These are phyloP conservation scores for Mallotus nudiflorus DNA, from an alignment of 345 rosid species.

Conservation along the genomic window DNA sequence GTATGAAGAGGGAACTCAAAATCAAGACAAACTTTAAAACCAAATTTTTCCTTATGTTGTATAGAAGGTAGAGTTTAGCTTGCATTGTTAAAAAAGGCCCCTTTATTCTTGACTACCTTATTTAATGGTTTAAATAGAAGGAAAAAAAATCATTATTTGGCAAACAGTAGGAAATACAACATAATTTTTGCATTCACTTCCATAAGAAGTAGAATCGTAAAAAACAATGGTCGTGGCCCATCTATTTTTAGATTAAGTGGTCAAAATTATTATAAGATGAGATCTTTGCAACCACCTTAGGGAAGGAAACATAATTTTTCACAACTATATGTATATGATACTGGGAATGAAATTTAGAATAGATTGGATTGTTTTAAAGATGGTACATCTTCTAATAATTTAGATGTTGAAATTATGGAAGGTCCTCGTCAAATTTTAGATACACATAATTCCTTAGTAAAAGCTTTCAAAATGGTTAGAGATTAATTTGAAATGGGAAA, in stretches of 20 bases:
- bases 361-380: neutral
- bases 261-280: neutral
- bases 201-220: neutral
- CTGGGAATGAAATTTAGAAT: neutral
- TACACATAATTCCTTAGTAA: neutral
- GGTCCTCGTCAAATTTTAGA: neutral
- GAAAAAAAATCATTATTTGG: neutral
- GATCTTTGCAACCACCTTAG: neutral
- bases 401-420: neutral
- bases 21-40: neutral
- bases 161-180: neutral
- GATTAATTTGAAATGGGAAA: neutral
- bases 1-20: neutral
- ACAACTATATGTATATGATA: neutral
- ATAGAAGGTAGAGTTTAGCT: neutral
- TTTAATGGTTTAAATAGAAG: neutral
- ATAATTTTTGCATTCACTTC: neutral
- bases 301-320: neutral
- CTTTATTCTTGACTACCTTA: neutral
- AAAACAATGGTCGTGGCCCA: neutral
- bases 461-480: neutral
- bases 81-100: neutral
- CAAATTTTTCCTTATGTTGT: neutral
- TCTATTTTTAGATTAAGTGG: neutral
- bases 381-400: neutral